Conservation (phyloP, 495 filamentous ascomycete genomes). For the Rhizodiscina lignyota region DNA sequence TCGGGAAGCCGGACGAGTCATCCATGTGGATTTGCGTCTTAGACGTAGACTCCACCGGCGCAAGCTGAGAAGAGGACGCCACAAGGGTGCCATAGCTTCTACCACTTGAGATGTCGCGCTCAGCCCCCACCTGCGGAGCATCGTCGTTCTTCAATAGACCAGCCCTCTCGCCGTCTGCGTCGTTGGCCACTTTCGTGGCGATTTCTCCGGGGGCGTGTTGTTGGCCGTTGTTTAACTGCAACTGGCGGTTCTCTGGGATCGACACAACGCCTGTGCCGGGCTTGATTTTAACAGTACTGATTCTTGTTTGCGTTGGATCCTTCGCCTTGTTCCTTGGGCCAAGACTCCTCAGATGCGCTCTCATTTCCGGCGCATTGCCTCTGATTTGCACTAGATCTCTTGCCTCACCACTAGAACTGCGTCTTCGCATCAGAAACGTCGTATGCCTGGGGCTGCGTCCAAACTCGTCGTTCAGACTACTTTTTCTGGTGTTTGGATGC, state of each 20-base stretch:
- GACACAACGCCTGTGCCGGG: slow-evolving; percentile 25
- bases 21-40: background rate
- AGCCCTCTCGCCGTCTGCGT: background rate
- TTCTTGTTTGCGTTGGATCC: slow-evolving; percentile 67
- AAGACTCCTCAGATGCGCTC: slow-evolving; percentile 73
- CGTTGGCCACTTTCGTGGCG: background rate
- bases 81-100: background rate
- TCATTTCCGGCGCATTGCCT: slow-evolving; percentile 42
- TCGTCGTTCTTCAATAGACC: too few relatives aligned
- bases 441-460: slow-evolving; percentile 7
- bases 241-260: slow-evolving; percentile 5
- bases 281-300: slow-evolving; percentile 84
- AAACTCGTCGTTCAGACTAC: too few relatives aligned
- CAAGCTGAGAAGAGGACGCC: background rate
- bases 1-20: background rate
- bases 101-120: background rate
- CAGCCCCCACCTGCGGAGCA: background rate
- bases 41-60: background rate
- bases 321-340: slow-evolving; percentile 85
- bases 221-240: slow-evolving; percentile 1
- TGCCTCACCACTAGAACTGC: slow-evolving; percentile 16
- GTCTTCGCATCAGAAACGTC: slow-evolving; percentile 32
- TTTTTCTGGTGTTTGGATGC: too few relatives aligned
- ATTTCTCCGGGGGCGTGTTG: background rate
- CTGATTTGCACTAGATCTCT: slow-evolving; percentile 7